Percentiles rank a stretch among this genome's conserved stretches.
phyloP scores from a whole-genome alignment of 164 flowering plant genomes.

The Chimonanthus salicifolius region DNA sequence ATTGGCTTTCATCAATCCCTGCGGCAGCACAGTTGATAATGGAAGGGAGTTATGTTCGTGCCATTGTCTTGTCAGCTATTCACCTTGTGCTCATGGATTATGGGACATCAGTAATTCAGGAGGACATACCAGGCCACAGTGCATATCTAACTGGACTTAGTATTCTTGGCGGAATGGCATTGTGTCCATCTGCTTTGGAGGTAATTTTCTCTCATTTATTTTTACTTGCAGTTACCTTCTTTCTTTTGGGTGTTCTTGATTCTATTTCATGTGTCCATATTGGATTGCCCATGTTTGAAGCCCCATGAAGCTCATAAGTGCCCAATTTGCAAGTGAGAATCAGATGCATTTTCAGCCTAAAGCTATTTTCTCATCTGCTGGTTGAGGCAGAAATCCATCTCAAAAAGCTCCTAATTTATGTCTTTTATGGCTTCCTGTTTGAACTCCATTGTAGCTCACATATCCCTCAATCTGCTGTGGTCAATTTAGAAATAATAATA shows the following conservation, averaged over 20 bases:
- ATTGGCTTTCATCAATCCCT: conserved; percentile 75
- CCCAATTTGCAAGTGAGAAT: no score
- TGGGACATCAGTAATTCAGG: conserved; percentile 78
- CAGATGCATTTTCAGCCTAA: no score
- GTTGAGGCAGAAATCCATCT: no score
- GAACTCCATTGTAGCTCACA: no score
- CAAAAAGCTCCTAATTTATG: no score
- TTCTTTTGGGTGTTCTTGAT: background rate
- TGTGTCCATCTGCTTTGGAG: conserved; percentile 92
- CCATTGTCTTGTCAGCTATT: conserved; percentile 44
- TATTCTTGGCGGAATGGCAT: conserved; percentile 93
- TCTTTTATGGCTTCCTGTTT: no score
- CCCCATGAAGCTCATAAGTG: no score
- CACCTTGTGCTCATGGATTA: conserved; percentile 79
- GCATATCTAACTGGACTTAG: conserved; percentile 91
- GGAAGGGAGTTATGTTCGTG: conserved; percentile 65
- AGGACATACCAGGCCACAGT: conserved; percentile 74
- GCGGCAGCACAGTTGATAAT: conserved; percentile 64
- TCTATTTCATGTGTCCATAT: background rate
- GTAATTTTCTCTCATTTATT: conserved; percentile 29
- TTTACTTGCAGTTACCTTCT: background rate
- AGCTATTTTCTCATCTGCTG: background rate
- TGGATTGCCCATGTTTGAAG: background rate
- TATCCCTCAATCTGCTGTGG: no score
- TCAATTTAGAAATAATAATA: no score